phyloP scores from a whole-genome alignment of 176 grass and related monocot genomes.

The Tillandsia fasciculata region DNA sequence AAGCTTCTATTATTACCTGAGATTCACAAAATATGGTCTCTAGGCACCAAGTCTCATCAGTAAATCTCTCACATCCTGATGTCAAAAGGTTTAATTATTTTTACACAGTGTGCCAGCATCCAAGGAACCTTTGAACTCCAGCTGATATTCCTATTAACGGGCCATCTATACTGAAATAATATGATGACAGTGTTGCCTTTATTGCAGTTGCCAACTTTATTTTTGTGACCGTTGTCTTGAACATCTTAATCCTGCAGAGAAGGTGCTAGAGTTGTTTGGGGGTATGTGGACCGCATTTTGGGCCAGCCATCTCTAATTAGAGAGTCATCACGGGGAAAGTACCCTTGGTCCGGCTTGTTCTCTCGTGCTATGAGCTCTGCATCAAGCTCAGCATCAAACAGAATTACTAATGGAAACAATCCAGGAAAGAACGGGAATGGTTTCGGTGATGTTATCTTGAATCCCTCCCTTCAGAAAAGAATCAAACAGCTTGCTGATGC shows the following conservation, averaged over 20 bases:
- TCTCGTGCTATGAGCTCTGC: slow-evolving; percentile 50
- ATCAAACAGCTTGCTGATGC: slow-evolving; percentile 82
- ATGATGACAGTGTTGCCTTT: background rate
- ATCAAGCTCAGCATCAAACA: slow-evolving; percentile 50
- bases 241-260: slow-evolving; percentile 42
- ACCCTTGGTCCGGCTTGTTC: slow-evolving; percentile 73
- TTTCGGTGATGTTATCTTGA: slow-evolving; percentile 96
- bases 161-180: no score
- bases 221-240: background rate
- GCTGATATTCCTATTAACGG: no score
- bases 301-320: slow-evolving; percentile 96
- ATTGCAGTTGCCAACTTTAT: background rate
- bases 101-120: no score
- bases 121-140: no score
- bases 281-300: slow-evolving; percentile 95
- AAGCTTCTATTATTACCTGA: no score
- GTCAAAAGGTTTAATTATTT: no score
- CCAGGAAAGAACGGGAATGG: slow-evolving; percentile 56
- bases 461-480: slow-evolving; percentile 89
- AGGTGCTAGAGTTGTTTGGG: slow-evolving; percentile 95
- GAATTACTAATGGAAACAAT: slow-evolving; percentile 47
- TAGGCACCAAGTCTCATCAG: no score
- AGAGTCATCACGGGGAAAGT: slow-evolving; percentile 88
- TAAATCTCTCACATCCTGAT: no score
- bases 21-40: no score